Base-by-base conservation (phyloP, 1,139 yeast species). In the Candida sojae region DNA sequence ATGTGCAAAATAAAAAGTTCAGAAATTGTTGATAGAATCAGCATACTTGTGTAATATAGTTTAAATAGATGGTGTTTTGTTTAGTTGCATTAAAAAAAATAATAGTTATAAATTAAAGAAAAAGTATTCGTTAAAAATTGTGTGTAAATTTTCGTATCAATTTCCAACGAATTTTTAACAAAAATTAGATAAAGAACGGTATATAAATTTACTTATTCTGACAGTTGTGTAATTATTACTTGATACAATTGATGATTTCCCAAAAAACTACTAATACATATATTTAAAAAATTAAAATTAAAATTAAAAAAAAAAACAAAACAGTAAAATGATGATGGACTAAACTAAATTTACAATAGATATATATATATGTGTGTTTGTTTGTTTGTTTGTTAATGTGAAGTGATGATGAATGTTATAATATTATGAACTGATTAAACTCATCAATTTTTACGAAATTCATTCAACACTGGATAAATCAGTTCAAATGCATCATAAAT, bases 401-500 rank as follows among this genome's bases (percentile, higher is more conserved):
- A 26, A 6, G 28, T 25, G 28, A 26, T 4, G 29, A 26, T 26
- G 9, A 8, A 5, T 26, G 29, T 26, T 17, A 17, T 17, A 17
- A 17, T 17, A 17, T 17, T 17, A 17, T 17, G 21, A 3, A 17
- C 3, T 17, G 21, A 17, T 17, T 17, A 17, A 17, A 17, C 21
- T 17, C 21, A 25, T 36, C 17, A 42, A 42, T 42, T 42, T 73
- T 93, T 93, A 68, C 98, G 85, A 77, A 93, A 93, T 79, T 93
- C 99, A 75, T 96, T 90, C 80, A 93, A 80, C 70, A 93, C 99
- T 46, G 99, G 99, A 70, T 93, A 93, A 51, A 93, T 93, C 55
- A 97, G 96, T 68, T 93, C 99, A 67, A 93, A 93, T 5, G 99
- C 99, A 58, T 92, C 96, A 68, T 93, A 93, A 57, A 93, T 93